Conservation (phyloP, 495 filamentous ascomycete genomes). For the Talaromyces liani region DNA sequence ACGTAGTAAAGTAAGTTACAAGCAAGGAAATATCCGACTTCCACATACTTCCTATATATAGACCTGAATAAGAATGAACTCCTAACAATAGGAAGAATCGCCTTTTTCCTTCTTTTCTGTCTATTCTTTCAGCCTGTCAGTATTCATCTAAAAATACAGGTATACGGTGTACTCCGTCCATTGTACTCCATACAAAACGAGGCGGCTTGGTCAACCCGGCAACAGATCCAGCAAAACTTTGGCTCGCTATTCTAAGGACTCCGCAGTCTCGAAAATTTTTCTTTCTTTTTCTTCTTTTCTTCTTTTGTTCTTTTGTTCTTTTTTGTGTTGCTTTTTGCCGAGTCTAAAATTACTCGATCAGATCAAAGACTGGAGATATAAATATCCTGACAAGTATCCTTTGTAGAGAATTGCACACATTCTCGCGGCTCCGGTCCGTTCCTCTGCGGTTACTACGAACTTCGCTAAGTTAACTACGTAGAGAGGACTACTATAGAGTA, state of each 20-base stretch:
- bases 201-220: slow-evolving; percentile 3
- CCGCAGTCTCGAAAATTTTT: background rate
- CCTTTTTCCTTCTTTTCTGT: background rate
- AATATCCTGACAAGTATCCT: background rate
- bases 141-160: background rate
- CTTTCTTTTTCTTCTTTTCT: background rate
- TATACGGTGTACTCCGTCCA: background rate
- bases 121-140: background rate
- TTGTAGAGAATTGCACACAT: background rate
- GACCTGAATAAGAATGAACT: background rate
- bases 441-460: too few relatives aligned
- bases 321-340: background rate
- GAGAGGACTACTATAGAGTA: background rate
- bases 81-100: background rate
- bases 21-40: slow-evolving; percentile 1
- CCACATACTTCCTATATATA: slow-evolving; percentile 3
- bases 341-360: background rate
- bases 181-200: background rate
- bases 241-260: background rate
- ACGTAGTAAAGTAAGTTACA: background rate
- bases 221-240: slow-evolving; percentile 2
- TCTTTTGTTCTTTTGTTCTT: background rate
- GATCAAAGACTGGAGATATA: background rate
- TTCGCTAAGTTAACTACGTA: too few relatives aligned
- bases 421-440: background rate